Evolutionary conservation across 148 eudicot genomes (phyloP).

Genomic region (Fallopia convolvulus): DNA sequence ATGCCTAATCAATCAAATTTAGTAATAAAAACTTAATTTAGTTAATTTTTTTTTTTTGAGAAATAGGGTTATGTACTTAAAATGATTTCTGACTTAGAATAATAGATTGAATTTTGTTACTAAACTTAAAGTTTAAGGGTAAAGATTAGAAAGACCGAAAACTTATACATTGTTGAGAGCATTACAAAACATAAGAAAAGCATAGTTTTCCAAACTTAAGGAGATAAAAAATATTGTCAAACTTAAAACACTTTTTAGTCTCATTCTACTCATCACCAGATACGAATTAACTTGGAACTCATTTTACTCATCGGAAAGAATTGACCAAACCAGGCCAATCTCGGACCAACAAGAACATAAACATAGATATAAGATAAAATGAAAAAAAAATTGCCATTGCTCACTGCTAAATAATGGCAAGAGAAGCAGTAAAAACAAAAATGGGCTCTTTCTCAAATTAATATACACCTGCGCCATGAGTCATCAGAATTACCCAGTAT

Average conservation of each 20-base stretch:
- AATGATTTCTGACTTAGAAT: no score
- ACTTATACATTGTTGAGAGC: no score
- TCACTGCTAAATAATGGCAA: neutral
- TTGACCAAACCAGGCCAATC: no score
- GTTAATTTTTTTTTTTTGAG: no score
- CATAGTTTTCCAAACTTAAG: neutral
- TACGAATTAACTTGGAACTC: neutral
- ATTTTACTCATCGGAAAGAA: neutral
- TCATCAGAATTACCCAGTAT: neutral
- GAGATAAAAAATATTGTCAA: neutral
- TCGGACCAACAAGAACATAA: neutral
- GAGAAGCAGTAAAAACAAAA: neutral
- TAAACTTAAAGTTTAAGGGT: no score
- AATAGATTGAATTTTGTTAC: no score
- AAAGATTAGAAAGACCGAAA: no score
- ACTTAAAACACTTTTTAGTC: neutral
- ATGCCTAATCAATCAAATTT: no score
- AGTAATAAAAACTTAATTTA: no score
- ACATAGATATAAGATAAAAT: neutral
- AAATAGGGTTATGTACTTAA: no score
- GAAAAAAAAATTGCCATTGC: neutral
- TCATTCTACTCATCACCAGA: neutral
- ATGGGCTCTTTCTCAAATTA: neutral
- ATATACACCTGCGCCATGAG: conserved; percentile 5
- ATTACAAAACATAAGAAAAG: no score